These are phyloP conservation scores for Xylariales sp. DNA, from an alignment of 2,329 filamentous ascomycete species.

Conservation along the genomic window DNA sequence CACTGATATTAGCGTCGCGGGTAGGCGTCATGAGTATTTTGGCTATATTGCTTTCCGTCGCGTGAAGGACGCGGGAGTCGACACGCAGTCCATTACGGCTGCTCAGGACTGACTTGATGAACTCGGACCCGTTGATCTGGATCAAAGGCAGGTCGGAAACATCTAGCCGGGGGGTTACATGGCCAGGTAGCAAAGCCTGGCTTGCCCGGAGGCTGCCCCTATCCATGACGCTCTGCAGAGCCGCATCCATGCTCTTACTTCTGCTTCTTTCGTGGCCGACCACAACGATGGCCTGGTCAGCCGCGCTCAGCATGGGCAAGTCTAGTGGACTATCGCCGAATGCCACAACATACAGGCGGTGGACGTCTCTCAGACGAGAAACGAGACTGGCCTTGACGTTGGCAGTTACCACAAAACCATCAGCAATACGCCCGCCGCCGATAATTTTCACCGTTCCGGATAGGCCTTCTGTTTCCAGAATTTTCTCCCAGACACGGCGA, in stretches of 20 bases:
- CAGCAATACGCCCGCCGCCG: conserved; percentile 60
- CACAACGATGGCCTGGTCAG: conserved; percentile 66
- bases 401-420: conserved; percentile 63
- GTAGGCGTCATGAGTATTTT: conserved; percentile 66
- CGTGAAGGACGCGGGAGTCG: conserved; percentile 51
- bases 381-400: conserved; percentile 63
- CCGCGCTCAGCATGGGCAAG: conserved; percentile 65
- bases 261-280: conserved; percentile 60
- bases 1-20: conserved; percentile 60
- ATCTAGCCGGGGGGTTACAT: conserved; percentile 56
- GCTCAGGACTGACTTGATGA: conserved; percentile 23
- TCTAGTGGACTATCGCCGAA: conserved; percentile 72
- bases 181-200: conserved; percentile 60
- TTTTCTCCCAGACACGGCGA: conserved; percentile 64
- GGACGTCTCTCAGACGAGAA: conserved; percentile 49
- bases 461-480: conserved; percentile 59
- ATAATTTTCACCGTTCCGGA: conserved; percentile 60
- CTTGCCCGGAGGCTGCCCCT: conserved; percentile 51
- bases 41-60: conserved; percentile 57
- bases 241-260: conserved; percentile 64
- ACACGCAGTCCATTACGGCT: conserved; percentile 10
- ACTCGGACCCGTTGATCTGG: conserved; percentile 47
- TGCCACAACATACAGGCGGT: conserved; percentile 59
- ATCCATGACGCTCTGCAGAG: conserved; percentile 57
- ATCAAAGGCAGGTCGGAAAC: conserved; percentile 55